Percentiles rank a stretch among this genome's conserved stretches.
Conservation (phyloP, 2,329 filamentous ascomycete genomes). For the Zymoseptoria pseudotritici region DNA sequence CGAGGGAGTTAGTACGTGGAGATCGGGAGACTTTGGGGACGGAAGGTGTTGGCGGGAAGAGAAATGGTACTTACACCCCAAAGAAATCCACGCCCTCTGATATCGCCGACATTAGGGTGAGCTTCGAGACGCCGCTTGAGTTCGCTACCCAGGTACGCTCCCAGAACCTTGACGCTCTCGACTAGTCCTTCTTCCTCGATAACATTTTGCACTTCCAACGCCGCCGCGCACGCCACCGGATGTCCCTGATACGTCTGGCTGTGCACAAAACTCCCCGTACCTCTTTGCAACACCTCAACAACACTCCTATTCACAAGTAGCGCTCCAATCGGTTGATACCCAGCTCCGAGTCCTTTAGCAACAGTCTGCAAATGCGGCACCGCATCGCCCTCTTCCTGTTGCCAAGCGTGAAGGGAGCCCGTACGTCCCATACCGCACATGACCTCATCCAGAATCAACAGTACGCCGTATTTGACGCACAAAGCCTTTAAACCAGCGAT, state of each 20-base stretch:
- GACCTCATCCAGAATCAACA: slow-evolving; percentile 50
- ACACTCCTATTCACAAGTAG: slow-evolving; percentile 45
- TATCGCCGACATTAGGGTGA: slow-evolving; percentile 49
- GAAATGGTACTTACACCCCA: slow-evolving; percentile 37
- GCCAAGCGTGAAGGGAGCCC: slow-evolving; percentile 26
- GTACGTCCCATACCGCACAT: slow-evolving; percentile 26
- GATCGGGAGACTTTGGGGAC: not conserved
- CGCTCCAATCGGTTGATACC: slow-evolving; percentile 53
- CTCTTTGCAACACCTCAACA: slow-evolving; percentile 34
- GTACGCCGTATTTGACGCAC: slow-evolving; percentile 48
- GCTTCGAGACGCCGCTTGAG: slow-evolving; percentile 36
- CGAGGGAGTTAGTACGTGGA: slow-evolving; percentile 29
- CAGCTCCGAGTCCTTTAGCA: slow-evolving; percentile 57
- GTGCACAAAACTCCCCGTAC: slow-evolving; percentile 42
- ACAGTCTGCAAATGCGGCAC: slow-evolving; percentile 57
- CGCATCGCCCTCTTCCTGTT: slow-evolving; percentile 29
- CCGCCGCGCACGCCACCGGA: slow-evolving; percentile 53
- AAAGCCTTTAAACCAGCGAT: slow-evolving; percentile 47
- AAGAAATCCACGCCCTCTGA: slow-evolving; percentile 52
- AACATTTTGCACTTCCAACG: slow-evolving; percentile 53
- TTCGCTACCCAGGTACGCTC: slow-evolving; percentile 37
- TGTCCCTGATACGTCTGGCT: slow-evolving; percentile 53
- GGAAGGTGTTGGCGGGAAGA: too few relatives aligned
- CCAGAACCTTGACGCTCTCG: slow-evolving; percentile 46
- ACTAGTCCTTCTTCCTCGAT: slow-evolving; percentile 50